phyloP scores from a whole-genome alignment of 1,139 yeast genomes.

The Saccharomyces hybrid region DNA sequence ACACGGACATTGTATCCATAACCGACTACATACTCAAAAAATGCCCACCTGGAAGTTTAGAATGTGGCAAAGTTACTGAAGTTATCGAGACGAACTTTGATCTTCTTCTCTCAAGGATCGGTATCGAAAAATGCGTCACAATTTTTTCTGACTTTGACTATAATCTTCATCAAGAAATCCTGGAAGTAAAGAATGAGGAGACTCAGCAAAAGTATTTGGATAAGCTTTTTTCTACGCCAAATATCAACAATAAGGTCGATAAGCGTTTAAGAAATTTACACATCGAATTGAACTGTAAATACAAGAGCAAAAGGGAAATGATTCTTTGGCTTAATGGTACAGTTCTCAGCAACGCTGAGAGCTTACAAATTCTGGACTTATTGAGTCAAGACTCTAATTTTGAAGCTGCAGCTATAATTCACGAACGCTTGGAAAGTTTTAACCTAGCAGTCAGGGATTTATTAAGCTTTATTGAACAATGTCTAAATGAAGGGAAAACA shows the following conservation, averaged over 20 bases:
- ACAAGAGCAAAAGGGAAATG: conserved; percentile 7
- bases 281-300: conserved; percentile 15
- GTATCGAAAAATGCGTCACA: conserved; percentile 8
- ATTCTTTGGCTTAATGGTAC: conserved; percentile 14
- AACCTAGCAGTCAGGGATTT: conserved; percentile 14
- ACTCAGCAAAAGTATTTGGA: conserved; percentile 17
- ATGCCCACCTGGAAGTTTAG: conserved; percentile 2
- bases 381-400: conserved; percentile 7
- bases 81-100: conserved; percentile 11
- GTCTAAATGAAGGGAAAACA: conserved; percentile 10
- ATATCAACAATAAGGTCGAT: conserved; percentile 1
- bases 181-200: conserved; percentile 4
- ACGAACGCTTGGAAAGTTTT: conserved; percentile 14
- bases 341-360: conserved; percentile 12
- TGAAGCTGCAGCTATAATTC: conserved; percentile 17
- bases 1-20: not conserved
- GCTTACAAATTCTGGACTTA: conserved; percentile 10
- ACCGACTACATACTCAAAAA: not conserved
- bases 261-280: conserved; percentile 12
- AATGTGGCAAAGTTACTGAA: conserved; percentile 2
- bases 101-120: conserved; percentile 5
- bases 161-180: conserved; percentile 15
- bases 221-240: conserved; percentile 8
- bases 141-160: conserved; percentile 15
- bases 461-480: conserved; percentile 11